Percentiles rank a stretch among this genome's conserved stretches.
These are phyloP conservation scores for Rhizophagus prolifer DNA, from an alignment of 192 early-diverging fungal genomes.

Conservation along the genomic window DNA sequence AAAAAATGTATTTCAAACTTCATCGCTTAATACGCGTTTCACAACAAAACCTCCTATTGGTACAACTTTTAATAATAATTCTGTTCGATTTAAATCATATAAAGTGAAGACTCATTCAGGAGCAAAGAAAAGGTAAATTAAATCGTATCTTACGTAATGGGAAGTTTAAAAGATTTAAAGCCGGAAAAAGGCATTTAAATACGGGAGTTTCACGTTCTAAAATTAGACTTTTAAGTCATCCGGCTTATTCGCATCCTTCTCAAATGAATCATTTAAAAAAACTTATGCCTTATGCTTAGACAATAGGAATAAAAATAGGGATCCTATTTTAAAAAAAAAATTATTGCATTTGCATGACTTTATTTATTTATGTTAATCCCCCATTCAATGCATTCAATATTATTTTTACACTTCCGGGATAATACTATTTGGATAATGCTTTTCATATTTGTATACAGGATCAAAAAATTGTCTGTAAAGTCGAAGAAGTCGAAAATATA, in stretches of 20 bases:
- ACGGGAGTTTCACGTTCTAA: slow-evolving; percentile 9
- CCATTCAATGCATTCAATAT: not conserved
- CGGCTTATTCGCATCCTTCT: not conserved
- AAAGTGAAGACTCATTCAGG: slow-evolving; percentile 20
- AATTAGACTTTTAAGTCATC: not conserved
- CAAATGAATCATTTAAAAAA: slow-evolving; percentile 11
- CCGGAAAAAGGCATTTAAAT: slow-evolving; percentile 25
- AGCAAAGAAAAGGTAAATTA: slow-evolving; percentile 15
- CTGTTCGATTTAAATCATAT: not conserved
- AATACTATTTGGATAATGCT: not conserved
- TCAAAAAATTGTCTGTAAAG: not conserved
- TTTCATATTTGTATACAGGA: not conserved
- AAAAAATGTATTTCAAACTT: not conserved
- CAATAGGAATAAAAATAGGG: not conserved
- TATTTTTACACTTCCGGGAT: not conserved
- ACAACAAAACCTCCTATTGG: not conserved
- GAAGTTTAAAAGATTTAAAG: slow-evolving; percentile 10
- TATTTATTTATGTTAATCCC: not conserved
- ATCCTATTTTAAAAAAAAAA: not conserved
- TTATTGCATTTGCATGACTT: not conserved
- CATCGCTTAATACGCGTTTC: not conserved
- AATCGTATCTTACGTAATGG: not conserved
- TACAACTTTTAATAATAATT: not conserved
- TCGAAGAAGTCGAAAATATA: not conserved
- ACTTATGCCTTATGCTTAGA: slow-evolving; percentile 23